phyloP scores from a whole-genome alignment of 169 alveolate genomes.

The Plasmodium gonderi region DNA sequence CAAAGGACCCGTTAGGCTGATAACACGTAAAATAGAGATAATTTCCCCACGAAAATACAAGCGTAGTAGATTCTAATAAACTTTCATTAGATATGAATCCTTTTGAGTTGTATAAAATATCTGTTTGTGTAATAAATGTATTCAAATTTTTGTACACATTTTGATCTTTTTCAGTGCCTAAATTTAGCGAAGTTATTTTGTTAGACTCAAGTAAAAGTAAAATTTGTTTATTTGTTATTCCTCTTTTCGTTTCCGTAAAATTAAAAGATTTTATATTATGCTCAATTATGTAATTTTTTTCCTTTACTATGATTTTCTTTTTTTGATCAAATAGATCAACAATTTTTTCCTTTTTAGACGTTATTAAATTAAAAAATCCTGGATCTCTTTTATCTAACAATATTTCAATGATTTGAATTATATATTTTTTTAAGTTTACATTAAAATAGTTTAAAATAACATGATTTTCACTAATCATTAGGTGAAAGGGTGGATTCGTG shows the following conservation, averaged over 20 bases:
- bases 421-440: constrained; percentile 38
- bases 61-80: constrained; percentile 70
- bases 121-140: constrained; percentile 55
- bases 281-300: constrained; percentile 66
- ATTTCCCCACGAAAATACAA: constrained; percentile 70
- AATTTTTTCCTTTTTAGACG: constrained; percentile 57
- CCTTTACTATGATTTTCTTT: constrained; percentile 46
- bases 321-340: constrained; percentile 65
- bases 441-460: constrained; percentile 38
- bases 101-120: constrained; percentile 67
- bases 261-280: constrained; percentile 61
- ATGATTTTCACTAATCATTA: constrained; percentile 58
- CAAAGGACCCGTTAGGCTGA: constrained; percentile 74
- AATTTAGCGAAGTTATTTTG: constrained; percentile 32
- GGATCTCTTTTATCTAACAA: constrained; percentile 66
- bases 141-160: constrained; percentile 34
- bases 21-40: constrained; percentile 56
- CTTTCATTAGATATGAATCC: constrained; percentile 71
- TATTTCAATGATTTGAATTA: constrained; percentile 40
- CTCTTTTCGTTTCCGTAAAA: constrained; percentile 75
- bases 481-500: constrained; percentile 49
- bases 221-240: constrained; percentile 69
- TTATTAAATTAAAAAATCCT: constrained; percentile 51
- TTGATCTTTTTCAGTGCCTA: constrained; percentile 13
- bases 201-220: constrained; percentile 62